Percentiles rank a stretch among this genome's conserved stretches.
phyloP scores from a whole-genome alignment of 805 yeast species.

The Debaryomyces maramus region DNA sequence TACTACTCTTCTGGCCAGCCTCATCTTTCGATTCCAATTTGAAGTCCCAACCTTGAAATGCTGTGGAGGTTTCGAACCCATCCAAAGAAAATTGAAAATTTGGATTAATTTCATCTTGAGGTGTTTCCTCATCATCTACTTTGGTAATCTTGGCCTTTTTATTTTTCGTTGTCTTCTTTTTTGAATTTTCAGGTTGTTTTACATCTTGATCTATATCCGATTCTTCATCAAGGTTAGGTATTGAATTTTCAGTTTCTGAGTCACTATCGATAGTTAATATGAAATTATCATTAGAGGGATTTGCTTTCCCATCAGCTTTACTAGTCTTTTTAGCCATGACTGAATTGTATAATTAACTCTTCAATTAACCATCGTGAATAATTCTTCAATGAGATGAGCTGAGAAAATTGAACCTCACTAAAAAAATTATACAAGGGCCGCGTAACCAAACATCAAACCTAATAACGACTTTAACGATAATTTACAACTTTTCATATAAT shows the following conservation, averaged over 20 bases:
- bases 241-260: conserved; percentile 46
- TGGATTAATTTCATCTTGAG: conserved; percentile 59
- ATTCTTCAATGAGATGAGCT: conserved; percentile 11
- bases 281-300: conserved; percentile 46
- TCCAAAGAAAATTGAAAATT: conserved; percentile 70
- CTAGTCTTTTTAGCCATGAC: conserved; percentile 5
- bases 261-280: conserved; percentile 80
- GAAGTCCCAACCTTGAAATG: conserved; percentile 85
- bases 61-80: conserved; percentile 48
- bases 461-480: too few species aligned
- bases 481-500: too few species aligned
- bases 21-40: conserved; percentile 45
- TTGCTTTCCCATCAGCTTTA: neutral
- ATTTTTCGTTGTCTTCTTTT: conserved; percentile 14
- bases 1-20: conserved; percentile 23
- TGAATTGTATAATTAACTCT: neutral
- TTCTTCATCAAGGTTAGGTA: conserved; percentile 23
- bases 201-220: conserved; percentile 37
- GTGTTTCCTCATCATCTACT: conserved; percentile 29
- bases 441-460: conserved; percentile 5
- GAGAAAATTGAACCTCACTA: conserved; percentile 9
- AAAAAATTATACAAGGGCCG: conserved; percentile 6
- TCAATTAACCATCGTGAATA: neutral
- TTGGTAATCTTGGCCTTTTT: conserved; percentile 15
- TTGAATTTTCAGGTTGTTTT: conserved; percentile 45